Evolutionary conservation across 768 basidiomycete genomes (phyloP).

Genomic region (Lyophyllum decastes): DNA sequence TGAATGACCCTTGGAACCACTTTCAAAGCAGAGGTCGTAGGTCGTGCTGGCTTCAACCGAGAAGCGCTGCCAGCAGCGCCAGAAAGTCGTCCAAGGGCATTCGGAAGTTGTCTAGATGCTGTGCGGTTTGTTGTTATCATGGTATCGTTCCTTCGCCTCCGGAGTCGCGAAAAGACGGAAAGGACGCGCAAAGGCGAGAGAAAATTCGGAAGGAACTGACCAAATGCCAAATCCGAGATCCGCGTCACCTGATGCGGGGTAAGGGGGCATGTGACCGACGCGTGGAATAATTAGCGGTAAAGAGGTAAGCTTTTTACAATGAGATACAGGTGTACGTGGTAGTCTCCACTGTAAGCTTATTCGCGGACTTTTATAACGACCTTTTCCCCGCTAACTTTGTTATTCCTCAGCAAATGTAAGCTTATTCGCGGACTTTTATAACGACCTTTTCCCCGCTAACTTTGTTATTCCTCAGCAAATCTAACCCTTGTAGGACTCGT

Average conservation of each 20-base stretch:
- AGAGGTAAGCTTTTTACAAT: conserved; percentile 4
- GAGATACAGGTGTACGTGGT: not conserved
- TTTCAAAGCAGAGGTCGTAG: not conserved
- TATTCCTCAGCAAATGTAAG: conserved; percentile 29
- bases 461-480: conserved; percentile 46
- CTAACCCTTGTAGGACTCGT: conserved; percentile 41
- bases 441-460: conserved; percentile 53
- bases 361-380: conserved; percentile 39
- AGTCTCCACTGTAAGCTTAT: not conserved
- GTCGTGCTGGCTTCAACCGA: conserved; percentile 9
- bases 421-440: conserved; percentile 30
- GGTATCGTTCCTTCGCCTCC: not conserved
- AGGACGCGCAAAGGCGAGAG: conserved; percentile 1
- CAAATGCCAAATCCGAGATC: conserved; percentile 9
- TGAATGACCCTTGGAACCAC: conserved; percentile 1
- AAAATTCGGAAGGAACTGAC: not conserved
- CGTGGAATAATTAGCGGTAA: not conserved
- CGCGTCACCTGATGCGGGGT: conserved; percentile 18
- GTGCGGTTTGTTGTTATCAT: conserved; percentile 42
- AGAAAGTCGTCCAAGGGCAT: conserved; percentile 18
- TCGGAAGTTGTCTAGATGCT: conserved; percentile 28
- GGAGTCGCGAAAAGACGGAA: not conserved
- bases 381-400: conserved; percentile 53
- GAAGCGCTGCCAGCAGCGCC: not conserved
- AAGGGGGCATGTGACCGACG: conserved; percentile 7